Percentiles rank a stretch among this genome's conserved stretches.
Conservation (phyloP, 768 basidiomycete species). For the Albatrellus ellisii region DNA sequence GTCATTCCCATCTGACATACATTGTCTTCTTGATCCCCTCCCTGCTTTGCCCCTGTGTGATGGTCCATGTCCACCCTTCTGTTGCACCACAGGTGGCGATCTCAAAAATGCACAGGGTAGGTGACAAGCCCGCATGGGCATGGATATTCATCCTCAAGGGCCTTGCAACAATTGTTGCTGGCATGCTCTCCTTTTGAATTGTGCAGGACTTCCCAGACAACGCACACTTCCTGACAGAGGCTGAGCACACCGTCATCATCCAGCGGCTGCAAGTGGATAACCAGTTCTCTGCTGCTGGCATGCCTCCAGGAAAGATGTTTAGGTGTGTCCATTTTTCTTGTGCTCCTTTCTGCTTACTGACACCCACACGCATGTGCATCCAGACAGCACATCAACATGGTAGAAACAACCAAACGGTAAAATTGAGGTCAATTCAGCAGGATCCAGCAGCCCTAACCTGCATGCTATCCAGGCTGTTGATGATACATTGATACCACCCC, state of each 20-base stretch:
- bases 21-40: too few species aligned
- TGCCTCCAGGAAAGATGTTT: too few species aligned
- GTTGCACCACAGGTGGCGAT: constrained; percentile 37
- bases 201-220: constrained; percentile 78
- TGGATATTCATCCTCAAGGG: constrained; percentile 77
- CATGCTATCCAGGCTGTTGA: too few species aligned
- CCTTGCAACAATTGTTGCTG: constrained; percentile 53
- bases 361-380: too few species aligned
- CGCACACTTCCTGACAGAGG: constrained; percentile 63
- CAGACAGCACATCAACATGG: too few species aligned
- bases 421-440: too few species aligned
- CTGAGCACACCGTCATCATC: constrained; percentile 53
- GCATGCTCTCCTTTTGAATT: constrained; percentile 55
- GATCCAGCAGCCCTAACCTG: too few species aligned
- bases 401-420: too few species aligned
- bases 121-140: constrained; percentile 49
- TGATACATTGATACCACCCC: too few species aligned
- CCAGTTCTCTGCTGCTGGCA: constrained; percentile 62
- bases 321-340: too few species aligned
- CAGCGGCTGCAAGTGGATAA: constrained; percentile 52
- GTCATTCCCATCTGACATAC: too few species aligned
- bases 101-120: constrained; percentile 58
- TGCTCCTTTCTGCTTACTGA: too few species aligned
- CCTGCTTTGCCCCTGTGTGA: not conserved
- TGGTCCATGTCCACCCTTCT: not conserved